phyloP scores from a whole-genome alignment of 2,329 filamentous ascomycete species.

The Dactylellina sp. region DNA sequence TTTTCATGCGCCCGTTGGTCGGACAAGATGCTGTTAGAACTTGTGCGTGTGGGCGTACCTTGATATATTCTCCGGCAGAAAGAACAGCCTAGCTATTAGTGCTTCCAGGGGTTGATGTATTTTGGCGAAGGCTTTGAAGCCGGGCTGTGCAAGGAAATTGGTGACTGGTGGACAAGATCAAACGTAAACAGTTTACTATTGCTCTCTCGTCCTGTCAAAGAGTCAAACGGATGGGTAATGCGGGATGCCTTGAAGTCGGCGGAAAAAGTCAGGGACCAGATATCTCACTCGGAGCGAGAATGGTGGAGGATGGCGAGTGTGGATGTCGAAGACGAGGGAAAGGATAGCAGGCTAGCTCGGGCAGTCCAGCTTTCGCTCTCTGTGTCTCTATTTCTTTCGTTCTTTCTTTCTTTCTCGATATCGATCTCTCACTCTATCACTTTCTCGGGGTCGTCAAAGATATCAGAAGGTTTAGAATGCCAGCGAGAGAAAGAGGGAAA shows the following conservation, averaged over 20 bases:
- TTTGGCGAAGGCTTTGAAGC: conserved; percentile 46
- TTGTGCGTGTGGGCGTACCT: conserved; percentile 27
- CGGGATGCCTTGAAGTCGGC: not conserved
- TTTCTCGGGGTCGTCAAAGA: not conserved
- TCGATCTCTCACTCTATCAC: not conserved
- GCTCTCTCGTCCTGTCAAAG: not conserved
- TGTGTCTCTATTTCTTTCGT: too few species aligned
- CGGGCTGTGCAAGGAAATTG: conserved; percentile 48
- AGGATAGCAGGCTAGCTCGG: too few species aligned
- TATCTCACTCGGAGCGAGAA: too few species aligned
- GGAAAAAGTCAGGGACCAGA: too few species aligned
- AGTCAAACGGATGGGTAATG: not conserved
- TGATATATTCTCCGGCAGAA: conserved; percentile 39
- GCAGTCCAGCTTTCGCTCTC: too few species aligned
- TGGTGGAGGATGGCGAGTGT: too few species aligned
- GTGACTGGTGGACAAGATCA: not conserved
- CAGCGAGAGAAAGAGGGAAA: conserved; percentile 6
- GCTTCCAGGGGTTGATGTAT: conserved; percentile 6
- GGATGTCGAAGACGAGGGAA: too few species aligned
- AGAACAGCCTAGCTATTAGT: conserved; percentile 1
- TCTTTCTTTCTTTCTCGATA: too few species aligned
- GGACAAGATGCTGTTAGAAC: not conserved
- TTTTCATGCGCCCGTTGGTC: conserved; percentile 21
- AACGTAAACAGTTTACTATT: conserved; percentile 4
- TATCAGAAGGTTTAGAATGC: conserved; percentile 6